Conservation (phyloP, 176 grass and related monocot genomes). For the Coix lacrymajobi region DNA sequence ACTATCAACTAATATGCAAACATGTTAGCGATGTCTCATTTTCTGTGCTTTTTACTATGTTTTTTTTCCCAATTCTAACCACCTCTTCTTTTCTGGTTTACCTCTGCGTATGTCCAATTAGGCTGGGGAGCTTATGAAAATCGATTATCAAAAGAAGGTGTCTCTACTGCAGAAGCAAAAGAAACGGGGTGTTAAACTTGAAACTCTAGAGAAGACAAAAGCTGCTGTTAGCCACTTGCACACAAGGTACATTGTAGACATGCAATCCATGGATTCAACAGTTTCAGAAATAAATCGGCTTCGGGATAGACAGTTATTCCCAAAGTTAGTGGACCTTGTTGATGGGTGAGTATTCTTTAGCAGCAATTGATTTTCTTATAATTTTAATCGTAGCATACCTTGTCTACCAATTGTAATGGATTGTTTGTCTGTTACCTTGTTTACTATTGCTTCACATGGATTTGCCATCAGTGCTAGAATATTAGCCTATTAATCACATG, state of each 20-base stretch:
- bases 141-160: conserved; percentile 96
- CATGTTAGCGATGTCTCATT: neutral
- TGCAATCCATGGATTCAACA: conserved; percentile 97
- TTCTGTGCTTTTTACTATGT: neutral
- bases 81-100: conserved; percentile 11
- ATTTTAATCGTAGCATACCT: conserved; percentile 4
- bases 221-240: conserved; percentile 94
- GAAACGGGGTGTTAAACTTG: conserved; percentile 63
- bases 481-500: neutral
- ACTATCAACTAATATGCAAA: neutral
- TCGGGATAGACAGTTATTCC: conserved; percentile 67
- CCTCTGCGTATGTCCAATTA: conserved; percentile 30
- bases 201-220: conserved; percentile 90
- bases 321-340: conserved; percentile 67
- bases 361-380: neutral
- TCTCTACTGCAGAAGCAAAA: conserved; percentile 86
- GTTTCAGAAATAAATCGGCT: conserved; percentile 83
- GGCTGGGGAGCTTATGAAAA: conserved; percentile 94
- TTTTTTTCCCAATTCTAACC: neutral
- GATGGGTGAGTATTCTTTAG: conserved; percentile 61
- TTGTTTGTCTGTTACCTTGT: neutral
- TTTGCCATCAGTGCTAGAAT: neutral
- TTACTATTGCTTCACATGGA: neutral
- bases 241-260: conserved; percentile 91
- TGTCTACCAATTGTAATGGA: neutral